phyloP scores from a whole-genome alignment of 495 filamentous ascomycete species.

The Trichoderma orchidacearum region DNA sequence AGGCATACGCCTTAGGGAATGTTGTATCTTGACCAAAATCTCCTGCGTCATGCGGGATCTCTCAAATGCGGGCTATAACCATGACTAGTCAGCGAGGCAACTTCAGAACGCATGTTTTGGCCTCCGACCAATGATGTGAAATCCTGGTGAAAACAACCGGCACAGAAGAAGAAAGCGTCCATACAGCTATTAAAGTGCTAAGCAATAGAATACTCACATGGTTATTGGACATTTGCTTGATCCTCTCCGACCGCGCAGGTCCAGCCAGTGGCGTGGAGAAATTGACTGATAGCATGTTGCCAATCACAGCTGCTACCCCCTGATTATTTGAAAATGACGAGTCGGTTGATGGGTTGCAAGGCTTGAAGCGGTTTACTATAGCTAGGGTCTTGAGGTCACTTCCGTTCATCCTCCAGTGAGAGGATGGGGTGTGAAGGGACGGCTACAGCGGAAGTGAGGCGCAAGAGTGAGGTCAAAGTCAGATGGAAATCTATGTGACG shows the following conservation, averaged over 20 bases:
- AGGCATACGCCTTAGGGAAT: constrained; percentile 1
- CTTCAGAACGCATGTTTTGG: too few species aligned
- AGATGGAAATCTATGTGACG: background rate
- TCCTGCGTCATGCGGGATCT: background rate
- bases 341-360: background rate
- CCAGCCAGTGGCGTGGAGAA: background rate
- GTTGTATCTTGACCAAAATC: background rate
- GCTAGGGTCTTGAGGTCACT: background rate
- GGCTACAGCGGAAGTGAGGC: background rate
- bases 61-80: background rate
- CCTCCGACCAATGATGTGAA: too few species aligned
- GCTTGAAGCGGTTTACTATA: background rate
- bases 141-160: too few species aligned
- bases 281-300: background rate
- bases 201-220: background rate
- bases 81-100: background rate
- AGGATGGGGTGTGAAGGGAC: background rate
- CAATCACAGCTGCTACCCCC: background rate
- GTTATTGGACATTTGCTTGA: constrained; percentile 3
- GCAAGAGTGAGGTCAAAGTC: background rate
- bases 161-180: too few species aligned
- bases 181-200: background rate
- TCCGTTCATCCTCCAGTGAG: background rate
- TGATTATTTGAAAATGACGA: background rate
- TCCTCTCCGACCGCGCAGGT: background rate